phyloP scores from a whole-genome alignment of 352 stramenopile genomes.

The Phytopythium sindhum region DNA sequence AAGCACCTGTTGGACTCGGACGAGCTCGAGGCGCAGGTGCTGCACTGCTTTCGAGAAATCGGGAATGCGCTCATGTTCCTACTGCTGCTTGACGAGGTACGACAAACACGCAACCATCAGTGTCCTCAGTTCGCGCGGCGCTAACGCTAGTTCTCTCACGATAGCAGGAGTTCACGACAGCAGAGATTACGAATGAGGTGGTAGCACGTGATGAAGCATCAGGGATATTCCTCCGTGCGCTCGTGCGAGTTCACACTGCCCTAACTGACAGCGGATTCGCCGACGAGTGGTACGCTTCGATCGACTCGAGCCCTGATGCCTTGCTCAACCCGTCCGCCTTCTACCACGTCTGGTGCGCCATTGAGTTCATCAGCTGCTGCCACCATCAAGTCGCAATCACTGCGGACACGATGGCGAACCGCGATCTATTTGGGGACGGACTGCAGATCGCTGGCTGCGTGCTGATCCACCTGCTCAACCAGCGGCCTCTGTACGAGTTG shows the following conservation, averaged over 20 bases:
- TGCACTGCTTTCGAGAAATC: constrained; percentile 77
- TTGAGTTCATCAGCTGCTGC: constrained; percentile 61
- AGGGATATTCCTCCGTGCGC: constrained; percentile 18
- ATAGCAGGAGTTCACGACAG: neutral
- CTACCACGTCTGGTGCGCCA: constrained; percentile 58
- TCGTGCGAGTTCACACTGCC: constrained; percentile 26
- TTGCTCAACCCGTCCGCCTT: constrained; percentile 44
- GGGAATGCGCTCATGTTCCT: constrained; percentile 76
- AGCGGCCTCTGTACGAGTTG: constrained; percentile 50
- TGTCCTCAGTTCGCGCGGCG: too few species aligned
- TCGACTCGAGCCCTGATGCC: constrained; percentile 37
- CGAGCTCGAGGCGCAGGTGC: constrained; percentile 78
- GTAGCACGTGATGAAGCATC: neutral
- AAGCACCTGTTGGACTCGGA: constrained; percentile 73
- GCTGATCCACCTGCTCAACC: constrained; percentile 49
- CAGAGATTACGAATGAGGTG: neutral
- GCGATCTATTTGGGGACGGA: constrained; percentile 51
- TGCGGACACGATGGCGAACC: constrained; percentile 10
- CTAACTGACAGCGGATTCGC: constrained; percentile 31
- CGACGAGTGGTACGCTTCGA: constrained; percentile 30
- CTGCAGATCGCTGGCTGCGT: constrained; percentile 57
- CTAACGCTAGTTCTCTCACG: neutral
- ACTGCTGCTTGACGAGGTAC: constrained; percentile 23
- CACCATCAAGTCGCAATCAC: constrained; percentile 11
- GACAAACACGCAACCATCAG: neutral